A percentile compares a stretch with the other conserved stretches of the same genome.
These are phyloP conservation scores for Pisolithus tinctorius DNA, from an alignment of 768 basidiomycete genomes.

Conservation along the genomic window DNA sequence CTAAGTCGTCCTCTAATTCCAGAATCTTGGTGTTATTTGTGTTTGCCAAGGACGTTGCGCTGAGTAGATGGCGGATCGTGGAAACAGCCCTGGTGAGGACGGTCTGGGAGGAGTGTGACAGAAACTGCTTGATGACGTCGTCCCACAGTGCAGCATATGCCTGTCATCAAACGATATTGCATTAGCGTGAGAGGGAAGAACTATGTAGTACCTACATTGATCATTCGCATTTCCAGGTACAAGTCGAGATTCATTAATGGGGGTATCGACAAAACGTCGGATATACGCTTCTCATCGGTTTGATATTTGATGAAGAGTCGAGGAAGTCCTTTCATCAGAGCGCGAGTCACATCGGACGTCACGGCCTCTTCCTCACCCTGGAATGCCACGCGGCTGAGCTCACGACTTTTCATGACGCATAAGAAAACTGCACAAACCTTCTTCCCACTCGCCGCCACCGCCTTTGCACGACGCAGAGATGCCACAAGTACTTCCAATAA, in stretches of 20 bases:
- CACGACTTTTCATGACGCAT: neutral
- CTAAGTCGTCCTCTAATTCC: constrained; percentile 83
- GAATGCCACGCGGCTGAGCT: neutral
- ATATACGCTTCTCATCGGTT: constrained; percentile 75
- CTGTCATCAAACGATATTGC: constrained; percentile 32
- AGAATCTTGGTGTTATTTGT: constrained; percentile 83
- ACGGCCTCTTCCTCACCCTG: constrained; percentile 71
- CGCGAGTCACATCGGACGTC: constrained; percentile 72
- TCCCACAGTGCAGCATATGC: constrained; percentile 88
- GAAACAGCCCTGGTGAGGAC: constrained; percentile 71
- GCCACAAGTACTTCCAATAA: constrained; percentile 79
- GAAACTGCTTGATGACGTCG: constrained; percentile 86
- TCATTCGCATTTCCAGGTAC: constrained; percentile 92
- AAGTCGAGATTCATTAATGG: constrained; percentile 83
- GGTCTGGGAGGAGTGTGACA: constrained; percentile 72
- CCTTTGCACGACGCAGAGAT: constrained; percentile 52
- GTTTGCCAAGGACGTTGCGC: constrained; percentile 69
- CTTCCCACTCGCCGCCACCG: constrained; percentile 49
- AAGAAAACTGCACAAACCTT: constrained; percentile 44
- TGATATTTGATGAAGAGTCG: constrained; percentile 90
- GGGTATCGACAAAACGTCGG: constrained; percentile 73
- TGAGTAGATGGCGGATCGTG: constrained; percentile 66
- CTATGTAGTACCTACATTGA: constrained; percentile 44
- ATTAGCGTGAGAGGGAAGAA: neutral
- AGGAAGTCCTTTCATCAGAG: constrained; percentile 82